Base-by-base conservation (phyloP, 1,284 basidiomycete genomes). In the Puccinia polysora region DNA sequence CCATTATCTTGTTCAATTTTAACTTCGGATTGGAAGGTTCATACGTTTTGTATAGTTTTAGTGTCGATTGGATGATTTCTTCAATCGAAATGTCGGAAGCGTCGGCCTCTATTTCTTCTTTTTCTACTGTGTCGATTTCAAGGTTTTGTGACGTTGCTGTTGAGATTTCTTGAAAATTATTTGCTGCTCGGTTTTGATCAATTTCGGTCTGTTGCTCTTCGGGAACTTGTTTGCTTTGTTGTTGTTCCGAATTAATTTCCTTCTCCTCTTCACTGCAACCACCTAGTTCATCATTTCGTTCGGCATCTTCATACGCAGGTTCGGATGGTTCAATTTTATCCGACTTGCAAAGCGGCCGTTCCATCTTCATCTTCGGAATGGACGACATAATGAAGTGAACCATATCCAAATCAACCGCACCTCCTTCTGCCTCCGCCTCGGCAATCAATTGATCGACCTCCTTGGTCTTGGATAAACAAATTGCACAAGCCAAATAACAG, bases 401-500 rank as follows among this genome's bases (percentile, higher is more conserved):
- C 56, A 69, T 60, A 40, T 59, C 67, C 3, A 50, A 23, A 25
- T 69, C 67, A 14, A 60, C 14, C n/a, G 32, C 56, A 23, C 5
- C 12, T 1, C 56, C 56, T 28, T 59, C 55, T 1, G 28, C 43
- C 20, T 34, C 32, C 1, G 67, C 23, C 36, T 59, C 32, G 1
- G 4, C 14, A 18, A 50, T 49, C 43, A 69, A 43, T 10, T 25
- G 20, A 18, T 49, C 40, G 4, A 69, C 28, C 55, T 59, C 55
- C 2, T 60, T 56, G 15, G 23, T 50, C 43, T 69, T 69, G 4
- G 32, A 30, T 6, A 30, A n/a, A 72, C 75, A 38, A 36, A 77
- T 77, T 3, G 78, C 76, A 30, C 76, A 76, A 20, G 76, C 75
- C 5, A 79, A 59, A 58, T 79, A 78, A 8, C 75, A 75, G 15